Evolutionary conservation across 2,329 filamentous ascomycete species (phyloP), one percentile per base, ranked within the genome.

Genomic region (Penicillium sp.): DNA sequence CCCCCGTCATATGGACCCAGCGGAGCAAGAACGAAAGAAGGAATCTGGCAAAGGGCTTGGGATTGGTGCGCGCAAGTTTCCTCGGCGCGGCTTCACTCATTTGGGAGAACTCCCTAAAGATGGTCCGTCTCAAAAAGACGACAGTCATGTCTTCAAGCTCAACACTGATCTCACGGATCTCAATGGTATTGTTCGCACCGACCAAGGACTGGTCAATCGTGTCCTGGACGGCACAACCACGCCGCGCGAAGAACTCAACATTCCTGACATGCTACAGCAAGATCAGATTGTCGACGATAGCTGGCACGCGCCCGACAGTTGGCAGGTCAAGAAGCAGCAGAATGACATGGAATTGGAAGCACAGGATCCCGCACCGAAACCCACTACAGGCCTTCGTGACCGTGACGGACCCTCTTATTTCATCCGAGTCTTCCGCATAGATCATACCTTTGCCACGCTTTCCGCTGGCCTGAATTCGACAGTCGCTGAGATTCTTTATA

Each of bases 301-400:
- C 3, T 99, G 93, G 93, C 90, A 96, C 73, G 93, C 93, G 3
- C 93, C 95, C 1, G 93, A 98, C 73, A 97, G 93, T 72, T 99
- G 95, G 95, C 92, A 90, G 50, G 93, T 98, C 26, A 90, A 90
- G 65, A 87, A 87, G 56, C 76, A 79, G 39, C 68, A 68, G 39
- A 8, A 35, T 11, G 76, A 78, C 35, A 48, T 55, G 44, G 51
- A 56, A 4, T n/a, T 62, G 13, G 63, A 63, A 44, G 26, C 54
- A 27, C n/a, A 33, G 4, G 60, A 59, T 35, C 50, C 46, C 48
- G 11, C 21, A 26, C 31, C 42, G 29, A 29, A 46, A 33, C 26
- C 51, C 10, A 35, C 50, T 10, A 35, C 22, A 21, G 60, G 55
- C 2, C 51, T 55, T 37, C 57, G 58, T 27, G 90, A 93, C 54